Evolutionary conservation across 2,329 filamentous ascomycete species (phyloP).

Genomic region (Geoglossum cookeanum): DNA sequence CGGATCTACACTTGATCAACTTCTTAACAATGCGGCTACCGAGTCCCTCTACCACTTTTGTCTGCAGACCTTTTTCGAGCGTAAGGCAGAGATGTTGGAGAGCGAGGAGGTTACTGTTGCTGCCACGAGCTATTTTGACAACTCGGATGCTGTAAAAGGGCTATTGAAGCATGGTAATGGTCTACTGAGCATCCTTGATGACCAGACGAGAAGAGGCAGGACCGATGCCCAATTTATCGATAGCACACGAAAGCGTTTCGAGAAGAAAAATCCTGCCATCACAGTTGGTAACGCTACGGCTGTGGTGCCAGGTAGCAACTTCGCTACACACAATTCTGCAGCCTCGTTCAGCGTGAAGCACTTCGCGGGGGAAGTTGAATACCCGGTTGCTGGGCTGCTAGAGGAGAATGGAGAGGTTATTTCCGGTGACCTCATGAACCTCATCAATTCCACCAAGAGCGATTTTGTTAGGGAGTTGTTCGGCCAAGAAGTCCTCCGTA

Average conservation of each 20-base stretch:
- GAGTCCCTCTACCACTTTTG: conserved; percentile 88
- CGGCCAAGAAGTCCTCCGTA: conserved; percentile 87
- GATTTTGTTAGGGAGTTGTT: conserved; percentile 80
- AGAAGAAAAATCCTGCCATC: conserved; percentile 85
- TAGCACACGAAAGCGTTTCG: conserved; percentile 77
- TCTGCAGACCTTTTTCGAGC: conserved; percentile 88
- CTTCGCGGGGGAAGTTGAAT: conserved; percentile 93
- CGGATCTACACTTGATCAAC: conserved; percentile 70
- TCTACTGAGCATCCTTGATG: conserved; percentile 81
- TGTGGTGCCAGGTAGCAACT: conserved; percentile 73
- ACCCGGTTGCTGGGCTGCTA: conserved; percentile 66
- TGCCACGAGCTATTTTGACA: conserved; percentile 93
- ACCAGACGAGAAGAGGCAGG: conserved; percentile 79
- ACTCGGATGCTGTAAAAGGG: conserved; percentile 81
- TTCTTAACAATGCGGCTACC: conserved; percentile 84
- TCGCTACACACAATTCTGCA: conserved; percentile 61
- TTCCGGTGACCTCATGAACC: conserved; percentile 85
- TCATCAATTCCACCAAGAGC: conserved; percentile 75
- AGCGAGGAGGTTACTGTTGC: conserved; percentile 82
- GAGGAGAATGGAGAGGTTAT: conserved; percentile 96
- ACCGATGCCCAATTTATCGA: conserved; percentile 82
- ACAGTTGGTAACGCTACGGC: conserved; percentile 55
- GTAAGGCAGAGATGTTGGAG: conserved; percentile 81
- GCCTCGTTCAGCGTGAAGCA: conserved; percentile 82
- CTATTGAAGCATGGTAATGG: conserved; percentile 86